Evolutionary conservation across 345 rosid genomes (phyloP).

Genomic region (Moricandia arvensis): DNA sequence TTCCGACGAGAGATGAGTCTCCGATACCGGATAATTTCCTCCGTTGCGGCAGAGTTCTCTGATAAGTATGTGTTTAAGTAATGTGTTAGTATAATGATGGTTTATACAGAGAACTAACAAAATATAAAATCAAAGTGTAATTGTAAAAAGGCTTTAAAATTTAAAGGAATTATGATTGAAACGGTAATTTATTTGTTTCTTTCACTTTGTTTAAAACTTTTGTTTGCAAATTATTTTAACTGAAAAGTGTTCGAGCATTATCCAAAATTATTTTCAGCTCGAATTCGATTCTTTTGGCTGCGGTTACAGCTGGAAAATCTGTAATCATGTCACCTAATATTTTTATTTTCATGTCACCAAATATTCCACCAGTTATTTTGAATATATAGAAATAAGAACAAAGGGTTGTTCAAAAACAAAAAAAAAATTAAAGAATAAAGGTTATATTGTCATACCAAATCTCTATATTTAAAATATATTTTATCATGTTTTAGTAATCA

Average conservation of each 20-base stretch:
- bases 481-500: background rate
- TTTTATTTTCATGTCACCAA: background rate
- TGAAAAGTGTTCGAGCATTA: background rate
- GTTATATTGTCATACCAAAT: too few relatives aligned
- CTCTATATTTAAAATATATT: background rate
- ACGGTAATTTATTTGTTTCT: background rate
- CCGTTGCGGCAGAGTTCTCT: constrained; percentile 47
- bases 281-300: constrained; percentile 27
- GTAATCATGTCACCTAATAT: background rate
- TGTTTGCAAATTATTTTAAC: background rate
- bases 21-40: constrained; percentile 62
- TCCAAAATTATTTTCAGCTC: background rate
- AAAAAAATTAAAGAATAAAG: too few relatives aligned
- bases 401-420: too few relatives aligned
- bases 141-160: too few relatives aligned
- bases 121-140: background rate
- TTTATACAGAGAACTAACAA: background rate
- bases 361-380: constrained; percentile 11
- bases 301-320: constrained; percentile 21
- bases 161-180: background rate
- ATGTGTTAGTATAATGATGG: background rate
- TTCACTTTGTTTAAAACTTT: background rate
- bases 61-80: background rate
- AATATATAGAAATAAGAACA: too few relatives aligned
- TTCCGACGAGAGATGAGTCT: constrained; percentile 41